A percentile compares a stretch with the other conserved stretches of the same genome.
Conservation (phyloP, 257 asterid genomes). For the Nicotiana tomentosiformis region DNA sequence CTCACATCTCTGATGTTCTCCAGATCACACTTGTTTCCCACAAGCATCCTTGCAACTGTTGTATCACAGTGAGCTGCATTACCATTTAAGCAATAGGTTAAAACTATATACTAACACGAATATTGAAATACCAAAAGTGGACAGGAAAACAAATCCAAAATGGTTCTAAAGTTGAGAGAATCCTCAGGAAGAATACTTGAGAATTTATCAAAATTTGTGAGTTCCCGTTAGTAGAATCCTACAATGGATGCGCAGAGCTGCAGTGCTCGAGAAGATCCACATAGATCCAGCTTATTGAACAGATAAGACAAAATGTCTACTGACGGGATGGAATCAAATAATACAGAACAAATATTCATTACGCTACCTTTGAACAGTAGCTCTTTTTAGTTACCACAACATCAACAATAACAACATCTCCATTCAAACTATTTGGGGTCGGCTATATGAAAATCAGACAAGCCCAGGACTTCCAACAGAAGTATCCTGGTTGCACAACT, state of each 20-base stretch:
- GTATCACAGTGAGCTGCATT: slow-evolving; percentile 69
- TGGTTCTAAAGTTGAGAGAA: not conserved
- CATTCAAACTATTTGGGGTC: not conserved
- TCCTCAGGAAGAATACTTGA: not conserved
- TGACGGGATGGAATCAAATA: not conserved
- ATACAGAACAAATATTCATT: not conserved
- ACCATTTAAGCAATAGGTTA: not conserved
- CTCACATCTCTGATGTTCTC: slow-evolving; percentile 61
- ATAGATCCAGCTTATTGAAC: not conserved
- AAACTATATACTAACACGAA: not conserved
- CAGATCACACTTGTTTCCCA: slow-evolving; percentile 68
- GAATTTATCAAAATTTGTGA: not conserved
- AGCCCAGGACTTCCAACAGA: not conserved
- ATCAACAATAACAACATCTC: not conserved
- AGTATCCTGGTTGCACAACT: not conserved
- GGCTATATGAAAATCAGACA: not conserved
- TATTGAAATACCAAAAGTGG: not conserved
- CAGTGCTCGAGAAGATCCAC: not conserved
- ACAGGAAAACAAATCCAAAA: not conserved
- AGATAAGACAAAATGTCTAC: not conserved
- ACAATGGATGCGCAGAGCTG: not conserved
- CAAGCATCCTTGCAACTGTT: slow-evolving; percentile 56
- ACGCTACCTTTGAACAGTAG: not conserved
- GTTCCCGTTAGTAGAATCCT: not conserved
- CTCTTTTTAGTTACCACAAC: too few species aligned